Conservation (phyloP, 192 early-diverging fungal genomes). For the Nowakowskiella sp. region DNA sequence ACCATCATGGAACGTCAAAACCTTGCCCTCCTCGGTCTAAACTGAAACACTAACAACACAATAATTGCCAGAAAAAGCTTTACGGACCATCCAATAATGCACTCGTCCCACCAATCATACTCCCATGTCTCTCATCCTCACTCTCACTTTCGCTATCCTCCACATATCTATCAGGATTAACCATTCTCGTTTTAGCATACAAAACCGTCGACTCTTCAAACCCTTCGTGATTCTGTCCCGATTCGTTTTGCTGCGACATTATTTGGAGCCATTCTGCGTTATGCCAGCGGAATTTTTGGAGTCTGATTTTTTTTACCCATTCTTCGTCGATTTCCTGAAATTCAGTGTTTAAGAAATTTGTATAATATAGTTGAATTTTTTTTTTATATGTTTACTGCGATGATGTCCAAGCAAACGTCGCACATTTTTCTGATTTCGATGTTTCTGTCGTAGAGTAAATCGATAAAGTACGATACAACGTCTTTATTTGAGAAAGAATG, state of each 20-base stretch:
- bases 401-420: conserved; percentile 47
- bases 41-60: background rate
- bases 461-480: conserved; percentile 46
- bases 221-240: background rate
- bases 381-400: conserved; percentile 27
- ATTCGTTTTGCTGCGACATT: conserved; percentile 16
- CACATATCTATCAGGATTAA: conserved; percentile 18
- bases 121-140: conserved; percentile 14
- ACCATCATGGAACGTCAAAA: background rate
- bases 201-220: conserved; percentile 10
- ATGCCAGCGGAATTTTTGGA: conserved; percentile 51
- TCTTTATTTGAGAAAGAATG: conserved; percentile 22
- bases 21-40: background rate
- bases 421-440: conserved; percentile 46
- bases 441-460: conserved; percentile 53
- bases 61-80: background rate
- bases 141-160: conserved; percentile 23
- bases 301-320: conserved; percentile 40
- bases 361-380: conserved; percentile 6
- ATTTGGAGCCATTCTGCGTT: conserved; percentile 47
- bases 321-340: conserved; percentile 49
- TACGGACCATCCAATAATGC: conserved; percentile 35
- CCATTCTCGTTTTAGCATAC: background rate
- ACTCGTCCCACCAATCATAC: conserved; percentile 33
- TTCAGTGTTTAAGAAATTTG: background rate